phyloP scores from a whole-genome alignment of 225 moss, liverwort and hornwort genomes.

The Marchantia polymorpha region DNA sequence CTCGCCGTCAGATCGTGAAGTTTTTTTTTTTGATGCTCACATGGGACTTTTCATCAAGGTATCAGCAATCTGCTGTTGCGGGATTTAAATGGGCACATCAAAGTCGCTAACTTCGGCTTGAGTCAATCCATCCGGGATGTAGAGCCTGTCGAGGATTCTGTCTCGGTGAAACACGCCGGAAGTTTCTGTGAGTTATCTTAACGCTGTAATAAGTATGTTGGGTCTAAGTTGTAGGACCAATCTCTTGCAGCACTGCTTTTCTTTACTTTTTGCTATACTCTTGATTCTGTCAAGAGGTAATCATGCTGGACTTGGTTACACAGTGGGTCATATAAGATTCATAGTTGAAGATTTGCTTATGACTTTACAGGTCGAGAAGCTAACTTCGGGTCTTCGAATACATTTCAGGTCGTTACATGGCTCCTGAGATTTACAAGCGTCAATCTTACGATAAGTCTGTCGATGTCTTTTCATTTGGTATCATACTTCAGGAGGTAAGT shows the following conservation, averaged over 20 bases:
- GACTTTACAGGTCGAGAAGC: background rate
- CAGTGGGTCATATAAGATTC: too few relatives aligned
- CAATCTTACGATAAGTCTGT: slow-evolving; percentile 57
- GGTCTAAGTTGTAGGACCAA: too few relatives aligned
- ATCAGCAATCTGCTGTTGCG: slow-evolving; percentile 71
- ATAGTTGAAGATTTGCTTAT: too few relatives aligned
- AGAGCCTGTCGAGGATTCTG: slow-evolving; percentile 39
- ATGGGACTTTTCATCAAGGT: background rate
- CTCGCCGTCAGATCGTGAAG: background rate
- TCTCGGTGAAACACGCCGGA: slow-evolving; percentile 44
- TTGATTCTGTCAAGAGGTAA: too few relatives aligned
- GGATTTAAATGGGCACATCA: slow-evolving; percentile 63
- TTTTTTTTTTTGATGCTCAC: slow-evolving; percentile 19
- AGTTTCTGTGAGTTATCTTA: slow-evolving; percentile 50
- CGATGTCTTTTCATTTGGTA: slow-evolving; percentile 78
- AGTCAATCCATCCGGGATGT: slow-evolving; percentile 54
- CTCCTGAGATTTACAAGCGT: slow-evolving; percentile 59
- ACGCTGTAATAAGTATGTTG: background rate
- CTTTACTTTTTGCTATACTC: too few relatives aligned
- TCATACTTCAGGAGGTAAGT: slow-evolving; percentile 75
- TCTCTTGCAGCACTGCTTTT: too few relatives aligned
- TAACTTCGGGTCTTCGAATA: background rate
- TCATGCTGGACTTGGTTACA: too few relatives aligned
- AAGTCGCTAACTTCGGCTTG: slow-evolving; percentile 80
- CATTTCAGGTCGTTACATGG: slow-evolving; percentile 66